A percentile compares a stretch with the other conserved stretches of the same genome.
phyloP scores from a whole-genome alignment of 345 rosid species.

The Excoecaria agallocha region DNA sequence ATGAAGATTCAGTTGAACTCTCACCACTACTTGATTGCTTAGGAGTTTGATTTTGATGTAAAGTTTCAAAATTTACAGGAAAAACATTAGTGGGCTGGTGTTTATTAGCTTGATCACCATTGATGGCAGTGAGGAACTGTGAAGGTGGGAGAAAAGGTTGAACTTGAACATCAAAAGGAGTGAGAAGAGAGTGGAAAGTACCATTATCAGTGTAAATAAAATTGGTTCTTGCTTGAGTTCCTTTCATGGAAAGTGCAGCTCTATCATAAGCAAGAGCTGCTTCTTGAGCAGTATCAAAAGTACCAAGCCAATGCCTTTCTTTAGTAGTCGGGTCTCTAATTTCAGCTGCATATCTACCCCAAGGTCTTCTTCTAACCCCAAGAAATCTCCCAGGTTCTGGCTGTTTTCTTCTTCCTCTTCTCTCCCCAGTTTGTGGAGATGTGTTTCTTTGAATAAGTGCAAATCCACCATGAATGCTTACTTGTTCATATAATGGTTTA shows the following conservation, averaged over 20 bases:
- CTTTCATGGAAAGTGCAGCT: conserved; percentile 96
- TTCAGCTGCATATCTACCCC: conserved; percentile 98
- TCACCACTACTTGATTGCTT: conserved; percentile 28
- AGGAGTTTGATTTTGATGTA: conserved; percentile 12
- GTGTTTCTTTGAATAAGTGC: conserved; percentile 58
- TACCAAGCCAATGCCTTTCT: conserved; percentile 98
- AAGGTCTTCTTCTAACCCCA: conserved; percentile 88
- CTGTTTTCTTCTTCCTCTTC: conserved; percentile 78
- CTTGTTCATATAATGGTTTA: conserved; percentile 31
- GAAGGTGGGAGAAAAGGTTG: conserved; percentile 47
- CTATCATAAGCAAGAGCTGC: conserved; percentile 96
- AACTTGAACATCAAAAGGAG: conserved; percentile 49
- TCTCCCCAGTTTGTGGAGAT: conserved; percentile 50
- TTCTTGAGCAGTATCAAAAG: conserved; percentile 96
- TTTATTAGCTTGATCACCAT: not conserved
- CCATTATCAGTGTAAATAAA: conserved; percentile 57
- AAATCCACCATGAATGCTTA: conserved; percentile 39
- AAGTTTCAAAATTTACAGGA: conserved; percentile 30
- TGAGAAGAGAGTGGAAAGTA: conserved; percentile 42
- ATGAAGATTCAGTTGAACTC: conserved; percentile 36
- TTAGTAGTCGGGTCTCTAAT: conserved; percentile 93
- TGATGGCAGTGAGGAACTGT: conserved; percentile 17
- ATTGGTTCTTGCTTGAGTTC: conserved; percentile 90
- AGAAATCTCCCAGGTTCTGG: conserved; percentile 87
- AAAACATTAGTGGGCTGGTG: conserved; percentile 16